A percentile compares a stretch with the other conserved stretches of the same genome.
Evolutionary conservation across 2,329 filamentous ascomycete species (phyloP).

Genomic region (Elsinoe necatrix): DNA sequence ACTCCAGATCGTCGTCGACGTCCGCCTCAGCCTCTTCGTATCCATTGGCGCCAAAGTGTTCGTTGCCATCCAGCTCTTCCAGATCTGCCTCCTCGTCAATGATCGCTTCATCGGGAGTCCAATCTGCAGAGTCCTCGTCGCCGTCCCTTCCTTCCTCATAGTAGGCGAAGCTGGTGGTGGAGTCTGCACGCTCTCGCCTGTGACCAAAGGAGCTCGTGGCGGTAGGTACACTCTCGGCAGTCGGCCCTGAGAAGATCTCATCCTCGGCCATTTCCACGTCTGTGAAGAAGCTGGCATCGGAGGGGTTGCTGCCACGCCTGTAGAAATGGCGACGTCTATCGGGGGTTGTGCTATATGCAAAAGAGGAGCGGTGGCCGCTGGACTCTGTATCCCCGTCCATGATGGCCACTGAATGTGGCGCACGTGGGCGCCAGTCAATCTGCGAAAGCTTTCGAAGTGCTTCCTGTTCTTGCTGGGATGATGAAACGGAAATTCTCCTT

Average conservation of each 20-base stretch:
- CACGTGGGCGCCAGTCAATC: neutral
- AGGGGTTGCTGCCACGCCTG: conserved; percentile 53
- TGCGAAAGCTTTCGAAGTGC: neutral
- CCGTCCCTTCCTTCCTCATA: conserved; percentile 64
- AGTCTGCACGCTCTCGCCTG: conserved; percentile 70
- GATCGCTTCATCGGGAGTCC: conserved; percentile 40
- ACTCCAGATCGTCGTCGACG: conserved; percentile 34
- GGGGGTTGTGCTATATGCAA: conserved; percentile 15
- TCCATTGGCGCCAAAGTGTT: conserved; percentile 31
- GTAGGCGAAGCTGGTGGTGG: conserved; percentile 80
- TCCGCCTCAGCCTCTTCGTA: conserved; percentile 37
- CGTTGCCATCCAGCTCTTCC: conserved; percentile 31
- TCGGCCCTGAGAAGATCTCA: conserved; percentile 86
- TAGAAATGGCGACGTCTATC: conserved; percentile 37
- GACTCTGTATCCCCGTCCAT: conserved; percentile 16
- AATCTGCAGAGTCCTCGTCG: conserved; percentile 38
- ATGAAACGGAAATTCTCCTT: neutral
- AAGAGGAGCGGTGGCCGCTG: conserved; percentile 17
- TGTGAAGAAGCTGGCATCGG: conserved; percentile 66
- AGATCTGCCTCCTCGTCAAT: conserved; percentile 38
- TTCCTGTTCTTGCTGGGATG: neutral
- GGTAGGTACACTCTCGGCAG: conserved; percentile 92
- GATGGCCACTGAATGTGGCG: neutral
- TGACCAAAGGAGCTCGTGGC: conserved; percentile 89
- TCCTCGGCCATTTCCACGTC: conserved; percentile 99